Evolutionary conservation across 2,329 filamentous ascomycete species (phyloP).

Genomic region (Onygenales sp.): DNA sequence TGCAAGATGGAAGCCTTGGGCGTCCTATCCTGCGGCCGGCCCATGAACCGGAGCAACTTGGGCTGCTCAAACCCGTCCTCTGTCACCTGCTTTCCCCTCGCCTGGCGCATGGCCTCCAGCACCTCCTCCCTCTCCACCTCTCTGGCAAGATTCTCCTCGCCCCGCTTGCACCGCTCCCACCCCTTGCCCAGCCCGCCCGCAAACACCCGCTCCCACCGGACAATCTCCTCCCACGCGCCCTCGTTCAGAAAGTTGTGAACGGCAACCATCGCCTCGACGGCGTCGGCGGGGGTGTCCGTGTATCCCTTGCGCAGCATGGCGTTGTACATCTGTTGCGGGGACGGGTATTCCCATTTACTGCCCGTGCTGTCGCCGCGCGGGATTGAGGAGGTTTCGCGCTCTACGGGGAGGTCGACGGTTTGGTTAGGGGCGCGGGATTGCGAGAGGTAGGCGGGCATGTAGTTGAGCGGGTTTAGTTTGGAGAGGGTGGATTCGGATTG

Average conservation of each 20-base stretch:
- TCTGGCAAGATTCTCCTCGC: conserved; percentile 56
- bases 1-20: conserved; percentile 84
- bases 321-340: conserved; percentile 99
- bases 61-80: conserved; percentile 43
- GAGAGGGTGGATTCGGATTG: conserved; percentile 44
- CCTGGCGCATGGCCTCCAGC: conserved; percentile 17
- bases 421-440: conserved; percentile 70
- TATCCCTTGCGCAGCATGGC: conserved; percentile 93
- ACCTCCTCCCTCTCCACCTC: conserved; percentile 44
- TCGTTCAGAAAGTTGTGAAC: conserved; percentile 98
- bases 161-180: conserved; percentile 63
- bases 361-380: conserved; percentile 66
- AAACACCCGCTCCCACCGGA: conserved; percentile 87
- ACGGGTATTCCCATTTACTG: conserved; percentile 83
- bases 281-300: conserved; percentile 84
- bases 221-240: conserved; percentile 91
- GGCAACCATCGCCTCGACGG: conserved; percentile 92
- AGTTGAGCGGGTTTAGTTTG: conserved; percentile 76
- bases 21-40: conserved; percentile 77
- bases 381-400: conserved; percentile 79
- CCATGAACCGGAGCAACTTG: conserved; percentile 76
- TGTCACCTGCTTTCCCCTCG: conserved; percentile 5
- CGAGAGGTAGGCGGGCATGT: conserved; percentile 84
- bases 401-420: conserved; percentile 62
- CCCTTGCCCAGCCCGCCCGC: conserved; percentile 60